Evolutionary conservation across 768 basidiomycete species (phyloP).

Genomic region (Leucosporidium yakuticum): DNA sequence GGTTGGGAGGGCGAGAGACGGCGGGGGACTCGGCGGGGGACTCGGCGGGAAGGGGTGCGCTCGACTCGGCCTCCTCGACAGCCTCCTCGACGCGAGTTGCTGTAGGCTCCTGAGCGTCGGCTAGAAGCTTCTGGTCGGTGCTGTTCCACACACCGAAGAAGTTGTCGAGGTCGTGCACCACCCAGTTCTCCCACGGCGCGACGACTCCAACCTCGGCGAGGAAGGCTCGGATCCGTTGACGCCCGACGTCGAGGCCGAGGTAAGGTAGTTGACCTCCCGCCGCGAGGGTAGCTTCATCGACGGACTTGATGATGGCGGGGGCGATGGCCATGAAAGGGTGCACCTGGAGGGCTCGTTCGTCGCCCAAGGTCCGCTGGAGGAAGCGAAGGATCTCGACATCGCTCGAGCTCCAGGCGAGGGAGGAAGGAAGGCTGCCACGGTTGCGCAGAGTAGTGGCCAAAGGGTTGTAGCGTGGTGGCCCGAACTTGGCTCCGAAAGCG

Average conservation of each 20-base stretch:
- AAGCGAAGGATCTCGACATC: constrained; percentile 40
- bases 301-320: constrained; percentile 55
- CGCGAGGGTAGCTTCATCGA: constrained; percentile 45
- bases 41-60: neutral
- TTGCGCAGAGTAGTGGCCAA: too few relatives aligned
- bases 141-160: neutral
- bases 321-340: constrained; percentile 58
- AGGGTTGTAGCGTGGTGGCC: constrained; percentile 34
- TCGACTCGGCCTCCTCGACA: neutral
- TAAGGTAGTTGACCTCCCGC: neutral
- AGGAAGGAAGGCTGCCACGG: too few relatives aligned
- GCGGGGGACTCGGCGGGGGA: neutral
- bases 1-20: too few relatives aligned
- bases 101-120: too few relatives aligned
- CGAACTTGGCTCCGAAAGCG: constrained; percentile 7
- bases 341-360: constrained; percentile 48
- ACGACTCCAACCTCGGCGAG: constrained; percentile 67
- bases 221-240: constrained; percentile 41
- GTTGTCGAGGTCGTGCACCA: constrained; percentile 43
- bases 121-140: too few relatives aligned
- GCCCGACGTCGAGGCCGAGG: neutral
- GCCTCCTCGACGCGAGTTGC: neutral
- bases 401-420: constrained; percentile 32
- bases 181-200: constrained; percentile 72
- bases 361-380: constrained; percentile 38